Evolutionary conservation across 805 yeast genomes (phyloP).

Genomic region (Kodamaea sagamina): DNA sequence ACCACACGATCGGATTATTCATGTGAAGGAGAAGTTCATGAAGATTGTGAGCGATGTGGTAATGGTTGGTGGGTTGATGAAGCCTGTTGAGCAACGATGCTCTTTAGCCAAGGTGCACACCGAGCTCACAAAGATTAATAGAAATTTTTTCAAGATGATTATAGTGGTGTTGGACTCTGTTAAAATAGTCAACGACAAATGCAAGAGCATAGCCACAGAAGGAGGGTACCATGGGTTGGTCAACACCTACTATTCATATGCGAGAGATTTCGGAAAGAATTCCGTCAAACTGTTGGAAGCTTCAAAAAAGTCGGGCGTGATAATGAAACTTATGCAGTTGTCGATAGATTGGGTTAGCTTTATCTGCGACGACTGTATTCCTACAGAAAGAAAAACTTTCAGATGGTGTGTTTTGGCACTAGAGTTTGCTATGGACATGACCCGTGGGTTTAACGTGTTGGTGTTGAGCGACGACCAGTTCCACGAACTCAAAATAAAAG

Average conservation of each 20-base stretch:
- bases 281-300: conserved; percentile 66
- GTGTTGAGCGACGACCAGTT: conserved; percentile 80
- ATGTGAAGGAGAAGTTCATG: conserved; percentile 57
- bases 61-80: conserved; percentile 33
- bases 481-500: conserved; percentile 67
- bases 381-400: conserved; percentile 87
- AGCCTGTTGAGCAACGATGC: conserved; percentile 62
- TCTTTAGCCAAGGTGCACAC: conserved; percentile 72
- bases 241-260: conserved; percentile 71
- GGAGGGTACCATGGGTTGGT: conserved; percentile 75
- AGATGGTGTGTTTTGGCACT: conserved; percentile 95
- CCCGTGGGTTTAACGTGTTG: conserved; percentile 84
- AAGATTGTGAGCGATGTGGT: conserved; percentile 58
- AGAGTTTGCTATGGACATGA: conserved; percentile 94
- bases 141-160: conserved; percentile 66
- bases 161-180: conserved; percentile 64
- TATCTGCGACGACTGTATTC: conserved; percentile 91
- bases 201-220: conserved; percentile 48
- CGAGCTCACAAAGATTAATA: conserved; percentile 66
- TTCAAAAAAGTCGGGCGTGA: conserved; percentile 63
- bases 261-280: conserved; percentile 78
- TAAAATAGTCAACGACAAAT: conserved; percentile 52
- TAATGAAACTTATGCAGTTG: conserved; percentile 69
- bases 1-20: conserved; percentile 56
- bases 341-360: conserved; percentile 91